phyloP scores from a whole-genome alignment of 805 yeast species.

The Candida easanensis region DNA sequence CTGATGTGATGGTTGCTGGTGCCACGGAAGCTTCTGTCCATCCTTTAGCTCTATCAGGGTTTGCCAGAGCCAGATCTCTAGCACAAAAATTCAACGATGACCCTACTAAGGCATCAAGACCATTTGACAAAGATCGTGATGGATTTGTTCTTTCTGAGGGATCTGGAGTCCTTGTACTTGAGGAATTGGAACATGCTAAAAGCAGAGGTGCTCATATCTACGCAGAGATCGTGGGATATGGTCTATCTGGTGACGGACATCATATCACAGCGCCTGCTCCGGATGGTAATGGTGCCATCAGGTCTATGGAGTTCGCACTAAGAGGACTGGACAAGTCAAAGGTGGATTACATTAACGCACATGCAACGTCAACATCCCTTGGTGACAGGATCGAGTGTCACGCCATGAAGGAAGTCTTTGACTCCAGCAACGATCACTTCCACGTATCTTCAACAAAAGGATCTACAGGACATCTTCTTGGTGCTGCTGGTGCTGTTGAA shows the following conservation, averaged over 20 bases:
- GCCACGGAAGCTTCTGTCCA: conserved; percentile 86
- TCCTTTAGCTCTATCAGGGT: conserved; percentile 86
- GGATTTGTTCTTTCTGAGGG: conserved; percentile 98
- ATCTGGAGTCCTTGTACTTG: conserved; percentile 75
- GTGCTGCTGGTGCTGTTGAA: conserved; percentile 96
- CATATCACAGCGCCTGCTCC: conserved; percentile 91
- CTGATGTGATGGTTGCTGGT: conserved; percentile 90
- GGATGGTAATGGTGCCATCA: conserved; percentile 78
- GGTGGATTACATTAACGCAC: conserved; percentile 87
- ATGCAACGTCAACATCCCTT: conserved; percentile 87
- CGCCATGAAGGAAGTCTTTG: conserved; percentile 63
- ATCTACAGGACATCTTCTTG: conserved; percentile 88
- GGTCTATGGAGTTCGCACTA: conserved; percentile 81
- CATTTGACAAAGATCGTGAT: conserved; percentile 73
- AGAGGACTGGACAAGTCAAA: conserved; percentile 41
- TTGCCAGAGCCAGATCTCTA: conserved; percentile 83
- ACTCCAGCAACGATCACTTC: conserved; percentile 31
- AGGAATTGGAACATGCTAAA: conserved; percentile 72
- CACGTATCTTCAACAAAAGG: conserved; percentile 84
- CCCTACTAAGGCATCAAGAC: conserved; percentile 73
- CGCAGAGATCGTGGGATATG: conserved; percentile 85
- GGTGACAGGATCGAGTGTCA: conserved; percentile 88
- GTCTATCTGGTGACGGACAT: conserved; percentile 85
- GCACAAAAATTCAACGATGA: conserved; percentile 58
- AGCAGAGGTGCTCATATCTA: conserved; percentile 63